phyloP scores from a whole-genome alignment of 108 stramenopile genomes.

The Cyclotella atomus region DNA sequence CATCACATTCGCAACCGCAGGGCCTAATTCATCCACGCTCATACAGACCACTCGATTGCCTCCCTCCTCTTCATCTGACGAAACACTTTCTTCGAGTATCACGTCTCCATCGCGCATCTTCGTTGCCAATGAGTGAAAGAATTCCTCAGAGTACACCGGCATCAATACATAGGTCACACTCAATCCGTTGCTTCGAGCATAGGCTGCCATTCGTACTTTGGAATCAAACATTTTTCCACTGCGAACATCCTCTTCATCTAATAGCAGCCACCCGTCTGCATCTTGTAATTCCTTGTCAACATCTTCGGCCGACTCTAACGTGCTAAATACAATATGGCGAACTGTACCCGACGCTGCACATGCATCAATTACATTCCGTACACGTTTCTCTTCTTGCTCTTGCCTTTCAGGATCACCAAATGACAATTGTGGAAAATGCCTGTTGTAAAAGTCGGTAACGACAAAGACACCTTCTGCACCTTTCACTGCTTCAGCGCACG shows the following conservation, averaged over 20 bases:
- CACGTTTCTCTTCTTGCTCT: conserved; percentile 47
- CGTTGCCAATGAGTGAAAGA: conserved; percentile 36
- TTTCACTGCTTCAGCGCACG: conserved; percentile 44
- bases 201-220: conserved; percentile 57
- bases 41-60: conserved; percentile 52
- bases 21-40: conserved; percentile 67
- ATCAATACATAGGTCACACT: conserved; percentile 61
- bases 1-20: conserved; percentile 66
- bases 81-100: not conserved
- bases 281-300: conserved; percentile 31
- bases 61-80: conserved; percentile 22
- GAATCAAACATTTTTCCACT: conserved; percentile 35
- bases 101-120: conserved; percentile 21
- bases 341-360: conserved; percentile 59
- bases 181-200: conserved; percentile 60
- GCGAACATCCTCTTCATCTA: conserved; percentile 2
- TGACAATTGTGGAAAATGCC: not conserved
- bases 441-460: conserved; percentile 47
- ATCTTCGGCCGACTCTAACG: conserved; percentile 50
- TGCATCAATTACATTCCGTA: conserved; percentile 73
- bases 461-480: conserved; percentile 65
- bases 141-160: conserved; percentile 61
- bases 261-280: not conserved
- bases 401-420: not conserved
- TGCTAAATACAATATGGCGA: conserved; percentile 61